Evolutionary conservation across 2,329 filamentous ascomycete genomes (phyloP).

Genomic region (Fusarium pseudoanthophilum): DNA sequence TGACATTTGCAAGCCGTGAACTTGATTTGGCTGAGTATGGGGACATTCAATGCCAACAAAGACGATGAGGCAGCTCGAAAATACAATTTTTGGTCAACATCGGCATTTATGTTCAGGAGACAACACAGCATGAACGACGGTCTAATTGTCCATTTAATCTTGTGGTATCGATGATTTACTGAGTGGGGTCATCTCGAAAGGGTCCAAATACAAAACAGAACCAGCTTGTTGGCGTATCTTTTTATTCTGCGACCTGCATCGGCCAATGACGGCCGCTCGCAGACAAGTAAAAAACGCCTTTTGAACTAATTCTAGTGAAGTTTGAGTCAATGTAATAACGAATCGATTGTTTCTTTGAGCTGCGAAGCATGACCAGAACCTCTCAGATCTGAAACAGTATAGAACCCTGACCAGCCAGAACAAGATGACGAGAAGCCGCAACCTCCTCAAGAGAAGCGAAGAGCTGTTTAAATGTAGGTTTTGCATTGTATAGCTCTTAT

Average conservation of each 20-base stretch:
- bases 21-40: not conserved
- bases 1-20: not conserved
- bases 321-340: not conserved
- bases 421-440: not conserved
- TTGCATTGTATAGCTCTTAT: not conserved
- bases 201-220: not conserved
- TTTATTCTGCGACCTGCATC: not conserved
- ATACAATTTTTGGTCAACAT: too few relatives aligned
- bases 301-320: not conserved
- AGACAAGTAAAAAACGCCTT: too few relatives aligned
- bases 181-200: too few relatives aligned
- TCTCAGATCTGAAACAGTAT: too few relatives aligned
- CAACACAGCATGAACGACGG: fast-evolving
- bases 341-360: not conserved
- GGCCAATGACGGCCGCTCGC: not conserved
- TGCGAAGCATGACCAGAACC: not conserved
- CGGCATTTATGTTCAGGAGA: not conserved
- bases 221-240: not conserved
- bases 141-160: not conserved
- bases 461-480: not conserved
- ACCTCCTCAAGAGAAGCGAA: not conserved
- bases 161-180: not conserved
- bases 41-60: too few relatives aligned
- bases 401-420: not conserved
- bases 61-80: too few relatives aligned